Evolutionary conservation across 768 basidiomycete species (phyloP).

Genomic region (Rhodosporidiobolus sp.): DNA sequence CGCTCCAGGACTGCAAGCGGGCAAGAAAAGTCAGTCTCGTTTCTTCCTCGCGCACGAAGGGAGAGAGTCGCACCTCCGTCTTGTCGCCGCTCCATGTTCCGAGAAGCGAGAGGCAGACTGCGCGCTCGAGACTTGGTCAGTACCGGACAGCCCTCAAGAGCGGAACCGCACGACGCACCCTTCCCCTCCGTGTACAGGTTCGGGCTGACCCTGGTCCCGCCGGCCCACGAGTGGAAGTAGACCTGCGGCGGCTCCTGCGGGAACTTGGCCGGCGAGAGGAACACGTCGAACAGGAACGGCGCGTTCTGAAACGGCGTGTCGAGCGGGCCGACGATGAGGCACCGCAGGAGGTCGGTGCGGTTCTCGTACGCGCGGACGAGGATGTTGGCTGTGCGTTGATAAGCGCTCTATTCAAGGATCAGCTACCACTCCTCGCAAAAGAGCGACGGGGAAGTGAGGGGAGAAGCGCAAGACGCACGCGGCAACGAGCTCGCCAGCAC

Average conservation of each 20-base stretch:
- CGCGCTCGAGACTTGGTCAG: too few relatives aligned
- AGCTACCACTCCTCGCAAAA: too few relatives aligned
- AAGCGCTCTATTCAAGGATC: too few relatives aligned
- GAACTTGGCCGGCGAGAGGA: slow-evolving; percentile 67
- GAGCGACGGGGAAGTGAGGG: background rate
- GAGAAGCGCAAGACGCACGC: slow-evolving; percentile 54
- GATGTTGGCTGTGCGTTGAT: slow-evolving; percentile 64
- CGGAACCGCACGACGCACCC: background rate
- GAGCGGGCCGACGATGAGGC: slow-evolving; percentile 84
- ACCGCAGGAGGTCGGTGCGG: slow-evolving; percentile 77
- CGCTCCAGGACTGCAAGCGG: slow-evolving; percentile 75
- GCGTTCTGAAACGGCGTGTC: slow-evolving; percentile 95
- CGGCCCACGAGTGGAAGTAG: slow-evolving; percentile 86
- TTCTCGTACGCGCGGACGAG: slow-evolving; percentile 87
- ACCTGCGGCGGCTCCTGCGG: slow-evolving; percentile 66
- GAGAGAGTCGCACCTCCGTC: slow-evolving; percentile 20
- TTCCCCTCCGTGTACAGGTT: slow-evolving; percentile 87
- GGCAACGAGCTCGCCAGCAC: slow-evolving; percentile 74
- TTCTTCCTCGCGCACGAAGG: background rate
- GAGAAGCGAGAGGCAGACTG: slow-evolving; percentile 23
- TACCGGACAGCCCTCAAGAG: too few relatives aligned
- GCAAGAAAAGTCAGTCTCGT: slow-evolving; percentile 43
- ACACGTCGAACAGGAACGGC: slow-evolving; percentile 90
- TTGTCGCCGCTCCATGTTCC: slow-evolving; percentile 70
- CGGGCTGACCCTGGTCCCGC: slow-evolving; percentile 28